These are phyloP conservation scores for Dioscorea alata DNA, from an alignment of 106 monocot species.

Conservation along the genomic window DNA sequence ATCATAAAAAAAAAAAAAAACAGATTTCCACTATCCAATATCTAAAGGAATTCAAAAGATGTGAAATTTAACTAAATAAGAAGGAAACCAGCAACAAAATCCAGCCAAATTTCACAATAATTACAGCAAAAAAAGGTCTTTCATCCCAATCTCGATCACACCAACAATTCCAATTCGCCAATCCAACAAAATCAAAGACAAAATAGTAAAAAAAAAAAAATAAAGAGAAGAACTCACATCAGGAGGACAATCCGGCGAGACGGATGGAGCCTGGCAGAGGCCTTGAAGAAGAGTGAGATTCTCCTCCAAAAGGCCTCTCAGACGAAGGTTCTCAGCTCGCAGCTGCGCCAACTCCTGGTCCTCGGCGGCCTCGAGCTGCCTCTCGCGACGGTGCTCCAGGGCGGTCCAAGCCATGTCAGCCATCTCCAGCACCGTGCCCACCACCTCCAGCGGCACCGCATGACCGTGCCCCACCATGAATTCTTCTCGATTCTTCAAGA, in stretches of 20 bases:
- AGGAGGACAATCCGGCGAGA: slow-evolving; percentile 59
- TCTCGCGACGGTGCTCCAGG: slow-evolving; percentile 57
- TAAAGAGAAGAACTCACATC: slow-evolving; percentile 45
- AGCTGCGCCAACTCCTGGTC: slow-evolving; percentile 20
- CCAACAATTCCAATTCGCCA: neutral
- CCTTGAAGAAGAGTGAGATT: slow-evolving; percentile 50
- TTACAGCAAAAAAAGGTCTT: too few species aligned
- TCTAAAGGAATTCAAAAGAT: too few species aligned
- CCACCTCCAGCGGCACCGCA: slow-evolving; percentile 59
- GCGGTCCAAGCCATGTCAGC: slow-evolving; percentile 88
- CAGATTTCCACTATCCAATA: too few species aligned
- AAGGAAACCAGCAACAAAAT: too few species aligned
- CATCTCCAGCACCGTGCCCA: slow-evolving; percentile 77
- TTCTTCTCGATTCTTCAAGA: neutral
- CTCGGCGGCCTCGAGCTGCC: neutral
- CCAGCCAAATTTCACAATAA: too few species aligned
- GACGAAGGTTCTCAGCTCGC: slow-evolving; percentile 58
- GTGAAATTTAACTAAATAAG: too few species aligned
- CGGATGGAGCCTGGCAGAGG: slow-evolving; percentile 29
- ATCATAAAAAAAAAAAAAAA: too few species aligned
- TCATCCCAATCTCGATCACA: neutral
- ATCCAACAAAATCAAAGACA: neutral
- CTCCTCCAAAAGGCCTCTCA: slow-evolving; percentile 38
- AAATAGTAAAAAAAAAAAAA: neutral
- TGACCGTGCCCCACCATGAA: slow-evolving; percentile 25